Base-by-base conservation (phyloP, 2,329 filamentous ascomycete species). In the Aspergillus sp. region DNA sequence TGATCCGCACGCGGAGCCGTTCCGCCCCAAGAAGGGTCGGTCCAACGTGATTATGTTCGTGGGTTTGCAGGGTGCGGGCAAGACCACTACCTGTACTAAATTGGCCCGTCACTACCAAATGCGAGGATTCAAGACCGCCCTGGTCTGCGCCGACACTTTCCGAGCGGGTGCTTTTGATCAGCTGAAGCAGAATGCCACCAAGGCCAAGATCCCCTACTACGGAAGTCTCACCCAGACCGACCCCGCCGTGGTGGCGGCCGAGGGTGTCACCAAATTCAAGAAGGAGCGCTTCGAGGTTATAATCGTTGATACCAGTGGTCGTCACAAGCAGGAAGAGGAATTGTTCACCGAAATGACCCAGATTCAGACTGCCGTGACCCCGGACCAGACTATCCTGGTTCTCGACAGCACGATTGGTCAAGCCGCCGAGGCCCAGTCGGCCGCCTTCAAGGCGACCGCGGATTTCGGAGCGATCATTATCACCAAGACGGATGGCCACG, bases 41-140 rank as follows among this genome's bases (percentile, higher is more conserved):
- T 84, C 90, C 64, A 99, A 97, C 76, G 91, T 99, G 73, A 97
- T 99, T 78, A 99, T 99, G 95, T 98, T 99, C 75, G 95, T 99
- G 63, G 95, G 95, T 80, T 84, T 99, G 52, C 95, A 99, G 78
- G 95, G 95, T 82, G 92, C 94, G 5, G 95, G 95, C 76, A 99
- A 99, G 79, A 99, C 95, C 24, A 99, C 95, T 1, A 96, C 94
- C 12, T 98, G 95, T 84, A 99, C 95, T 46, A 99, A 99, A 79
- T 83, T 99, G 64, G 95, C 95, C 18, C 83, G 93, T 59, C 94
- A 96, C 83, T 99, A 99, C 78, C 91, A 96, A 76, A 92, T 91
- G 10, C 84, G 95, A 63, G 95, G 95, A 0, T 96, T 98, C 84
- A 92, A 91, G 77, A 86, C 92, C 7, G 96, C 94, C 67, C 81